Evolutionary conservation across 176 grass and related monocot species (phyloP).

Genomic region (Avena insularis): DNA sequence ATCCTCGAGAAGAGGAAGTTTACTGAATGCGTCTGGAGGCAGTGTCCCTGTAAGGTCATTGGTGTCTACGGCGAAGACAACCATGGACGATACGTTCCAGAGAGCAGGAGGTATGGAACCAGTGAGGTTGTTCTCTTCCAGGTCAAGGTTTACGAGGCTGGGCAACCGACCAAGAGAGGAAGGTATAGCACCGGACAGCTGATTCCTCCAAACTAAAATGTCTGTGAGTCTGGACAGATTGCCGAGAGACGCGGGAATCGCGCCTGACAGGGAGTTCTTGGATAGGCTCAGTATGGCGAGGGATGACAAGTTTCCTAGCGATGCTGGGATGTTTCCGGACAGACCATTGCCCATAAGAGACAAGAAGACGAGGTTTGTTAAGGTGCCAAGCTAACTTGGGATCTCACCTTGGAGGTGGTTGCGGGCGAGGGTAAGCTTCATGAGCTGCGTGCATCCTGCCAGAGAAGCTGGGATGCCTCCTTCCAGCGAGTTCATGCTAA

Average conservation of each 20-base stretch:
- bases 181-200: constrained; percentile 23
- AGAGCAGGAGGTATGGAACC: constrained; percentile 36
- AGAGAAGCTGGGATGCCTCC: constrained; percentile 21
- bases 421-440: not conserved
- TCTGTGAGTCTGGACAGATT: not conserved
- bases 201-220: not conserved
- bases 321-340: not conserved
- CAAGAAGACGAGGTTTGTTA: not conserved
- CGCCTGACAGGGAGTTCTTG: constrained; percentile 24
- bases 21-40: not conserved
- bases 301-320: not conserved
- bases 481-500: constrained; percentile 1
- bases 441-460: not conserved
- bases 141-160: not conserved
- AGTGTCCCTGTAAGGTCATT: constrained; percentile 32
- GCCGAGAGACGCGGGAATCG: constrained; percentile 9
- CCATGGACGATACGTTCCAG: constrained; percentile 38
- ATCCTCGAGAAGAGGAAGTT: not conserved
- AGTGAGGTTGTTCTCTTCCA: constrained; percentile 5
- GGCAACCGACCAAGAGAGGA: constrained; percentile 14
- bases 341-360: not conserved
- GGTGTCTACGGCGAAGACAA: not conserved
- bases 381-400: not conserved
- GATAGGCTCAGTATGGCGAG: not conserved
- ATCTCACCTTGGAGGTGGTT: constrained; percentile 38